phyloP scores from a whole-genome alignment of 2,329 filamentous ascomycete genomes.

The Fusarium sublunatum region DNA sequence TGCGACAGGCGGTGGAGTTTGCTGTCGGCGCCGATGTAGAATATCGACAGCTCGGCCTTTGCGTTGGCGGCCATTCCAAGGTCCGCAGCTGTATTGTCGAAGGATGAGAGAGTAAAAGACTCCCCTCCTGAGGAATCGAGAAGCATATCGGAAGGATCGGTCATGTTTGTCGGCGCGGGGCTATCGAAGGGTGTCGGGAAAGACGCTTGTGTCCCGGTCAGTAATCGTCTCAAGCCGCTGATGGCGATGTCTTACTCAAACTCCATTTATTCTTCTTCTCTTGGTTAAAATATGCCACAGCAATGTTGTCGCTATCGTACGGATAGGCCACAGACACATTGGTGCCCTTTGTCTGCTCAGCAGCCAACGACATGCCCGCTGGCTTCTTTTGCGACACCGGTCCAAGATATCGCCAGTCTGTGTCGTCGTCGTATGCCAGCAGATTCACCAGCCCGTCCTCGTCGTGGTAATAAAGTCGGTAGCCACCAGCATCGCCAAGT shows the following conservation, averaged over 20 bases:
- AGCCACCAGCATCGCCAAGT: constrained; percentile 33
- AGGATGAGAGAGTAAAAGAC: constrained; percentile 6
- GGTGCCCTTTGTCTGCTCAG: constrained; percentile 16
- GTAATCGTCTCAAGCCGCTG: not conserved
- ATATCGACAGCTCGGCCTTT: constrained; percentile 1
- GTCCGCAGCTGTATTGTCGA: constrained; percentile 2
- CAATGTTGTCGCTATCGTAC: constrained; percentile 29
- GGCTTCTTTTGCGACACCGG: constrained; percentile 26
- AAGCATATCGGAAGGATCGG: constrained; percentile 14
- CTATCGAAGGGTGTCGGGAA: constrained; percentile 29
- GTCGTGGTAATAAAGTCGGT: constrained; percentile 37
- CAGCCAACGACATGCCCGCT: constrained; percentile 13
- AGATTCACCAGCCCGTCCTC: constrained; percentile 26
- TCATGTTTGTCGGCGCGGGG: constrained; percentile 29
- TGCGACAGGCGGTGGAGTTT: constrained; percentile 12
- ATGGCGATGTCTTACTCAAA: not conserved
- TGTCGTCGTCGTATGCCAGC: constrained; percentile 39
- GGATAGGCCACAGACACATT: constrained; percentile 36
- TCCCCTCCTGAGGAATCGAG: constrained; percentile 11
- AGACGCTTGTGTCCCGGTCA: constrained; percentile 14
- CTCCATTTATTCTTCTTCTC: constrained; percentile 28
- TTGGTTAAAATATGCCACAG: constrained; percentile 10
- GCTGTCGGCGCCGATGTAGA: constrained; percentile 25
- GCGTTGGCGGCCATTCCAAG: constrained; percentile 5
- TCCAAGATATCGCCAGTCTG: constrained; percentile 35